Conservation (phyloP, 768 basidiomycete genomes). For the Lactifluus volemus region DNA sequence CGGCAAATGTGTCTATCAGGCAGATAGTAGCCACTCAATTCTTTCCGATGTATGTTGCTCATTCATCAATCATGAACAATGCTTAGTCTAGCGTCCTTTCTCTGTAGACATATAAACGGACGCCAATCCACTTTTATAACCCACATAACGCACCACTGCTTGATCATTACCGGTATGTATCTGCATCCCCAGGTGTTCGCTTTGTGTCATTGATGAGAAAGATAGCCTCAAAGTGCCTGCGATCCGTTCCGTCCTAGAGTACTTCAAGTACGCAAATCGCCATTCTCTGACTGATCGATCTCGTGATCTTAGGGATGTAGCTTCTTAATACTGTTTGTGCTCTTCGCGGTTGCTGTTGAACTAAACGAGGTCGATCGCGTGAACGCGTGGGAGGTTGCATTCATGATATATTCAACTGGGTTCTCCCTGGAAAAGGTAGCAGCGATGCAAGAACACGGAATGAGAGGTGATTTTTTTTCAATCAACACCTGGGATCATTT, state of each 20-base stretch:
- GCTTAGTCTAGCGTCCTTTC: not conserved
- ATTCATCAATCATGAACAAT: not conserved
- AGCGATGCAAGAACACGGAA: slow-evolving; percentile 92
- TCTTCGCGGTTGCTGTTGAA: slow-evolving; percentile 78
- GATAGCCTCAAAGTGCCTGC: slow-evolving; percentile 84
- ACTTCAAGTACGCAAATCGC: slow-evolving; percentile 51
- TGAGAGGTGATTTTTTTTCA: slow-evolving; percentile 49
- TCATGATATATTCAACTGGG: slow-evolving; percentile 74
- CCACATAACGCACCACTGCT: slow-evolving; percentile 90
- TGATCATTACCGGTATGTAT: slow-evolving; percentile 78
- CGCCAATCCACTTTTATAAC: slow-evolving; percentile 89
- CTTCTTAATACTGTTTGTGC: slow-evolving; percentile 71
- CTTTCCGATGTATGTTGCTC: slow-evolving; percentile 65
- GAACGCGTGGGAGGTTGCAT: slow-evolving; percentile 58
- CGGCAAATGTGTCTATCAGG: slow-evolving; percentile 87
- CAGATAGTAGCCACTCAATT: slow-evolving; percentile 79
- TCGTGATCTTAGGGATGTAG: slow-evolving; percentile 29
- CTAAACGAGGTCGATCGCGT: slow-evolving; percentile 50
- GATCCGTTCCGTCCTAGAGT: slow-evolving; percentile 85
- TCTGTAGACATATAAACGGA: slow-evolving; percentile 84
- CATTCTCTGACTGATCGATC: not conserved
- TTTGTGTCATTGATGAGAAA: slow-evolving; percentile 3
- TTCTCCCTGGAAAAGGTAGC: slow-evolving; percentile 91
- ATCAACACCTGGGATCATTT: not conserved
- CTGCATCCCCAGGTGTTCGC: not conserved